Evolutionary conservation across 176 grass and related monocot genomes (phyloP).

Genomic region (Zizania latifolia): DNA sequence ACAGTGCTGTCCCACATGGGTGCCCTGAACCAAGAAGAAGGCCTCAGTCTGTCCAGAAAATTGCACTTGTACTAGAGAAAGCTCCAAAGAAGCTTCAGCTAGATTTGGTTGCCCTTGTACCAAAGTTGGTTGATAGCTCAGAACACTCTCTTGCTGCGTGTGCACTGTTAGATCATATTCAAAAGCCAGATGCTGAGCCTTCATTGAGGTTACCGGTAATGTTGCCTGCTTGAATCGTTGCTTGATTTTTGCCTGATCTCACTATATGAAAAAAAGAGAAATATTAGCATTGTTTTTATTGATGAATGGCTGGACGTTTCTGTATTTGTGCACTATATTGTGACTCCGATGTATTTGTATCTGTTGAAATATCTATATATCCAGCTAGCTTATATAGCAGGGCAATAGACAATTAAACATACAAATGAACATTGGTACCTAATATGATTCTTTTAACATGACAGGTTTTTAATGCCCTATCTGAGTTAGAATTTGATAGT

Average conservation of each 20-base stretch:
- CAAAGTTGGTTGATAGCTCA: conserved; percentile 75
- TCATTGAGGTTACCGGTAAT: conserved; percentile 67
- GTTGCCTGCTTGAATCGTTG: background rate
- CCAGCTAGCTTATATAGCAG: conserved; percentile 2
- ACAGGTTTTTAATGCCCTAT: conserved; percentile 74
- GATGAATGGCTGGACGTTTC: background rate
- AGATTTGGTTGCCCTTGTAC: conserved; percentile 75
- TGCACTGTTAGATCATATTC: conserved; percentile 62
- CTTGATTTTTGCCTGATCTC: background rate
- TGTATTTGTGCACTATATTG: background rate
- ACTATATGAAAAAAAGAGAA: background rate
- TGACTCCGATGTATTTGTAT: conserved; percentile 19
- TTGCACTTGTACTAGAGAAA: conserved; percentile 78
- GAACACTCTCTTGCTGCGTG: conserved; percentile 75
- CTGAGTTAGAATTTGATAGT: conserved; percentile 61
- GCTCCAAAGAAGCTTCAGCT: conserved; percentile 74
- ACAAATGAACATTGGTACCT: conserved; percentile 7
- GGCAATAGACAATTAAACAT: background rate
- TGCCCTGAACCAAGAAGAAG: conserved; percentile 63
- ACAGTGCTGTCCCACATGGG: conserved; percentile 67
- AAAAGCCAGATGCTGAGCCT: conserved; percentile 53
- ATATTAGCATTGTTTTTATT: background rate
- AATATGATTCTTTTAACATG: background rate
- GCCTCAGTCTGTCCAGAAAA: conserved; percentile 63
- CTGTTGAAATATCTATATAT: conserved; percentile 11